Base-by-base conservation (phyloP, 345 rosid genomes). In the Salix brachista region DNA sequence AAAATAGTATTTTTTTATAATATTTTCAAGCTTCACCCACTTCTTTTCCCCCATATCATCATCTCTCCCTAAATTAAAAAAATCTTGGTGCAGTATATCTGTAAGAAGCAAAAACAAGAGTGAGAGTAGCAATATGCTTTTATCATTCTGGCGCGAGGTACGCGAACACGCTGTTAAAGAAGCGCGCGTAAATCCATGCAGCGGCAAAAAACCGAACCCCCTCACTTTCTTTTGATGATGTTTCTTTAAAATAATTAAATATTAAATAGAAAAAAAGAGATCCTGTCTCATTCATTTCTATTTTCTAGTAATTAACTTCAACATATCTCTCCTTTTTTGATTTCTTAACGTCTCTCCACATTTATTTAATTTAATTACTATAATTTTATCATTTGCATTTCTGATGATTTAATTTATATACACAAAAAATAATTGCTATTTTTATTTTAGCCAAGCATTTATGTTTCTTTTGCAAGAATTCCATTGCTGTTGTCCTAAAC, bases 121-220 rank as follows among this genome's bases (percentile, higher is more conserved):
- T 4, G 52, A 3, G 10, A 72, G 18, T 39, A 72, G 67, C 52
- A 16, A 71, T 56, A 1, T 23, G 26, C 61, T 19, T 30, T 34
- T 6, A 1, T 36, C 69, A 17, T 18, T 30, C 13, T 44, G 28
- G 75, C 70, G 70, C 70, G 37, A 64, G 54, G 26, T 25, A 46
- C 39, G 75, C 71, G 41, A 64, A 66, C 75, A 78, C 66, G 71
- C 30, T 67, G 13, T 19, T 3, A 41, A 42, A 17, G 6, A 65
- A 56, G 78, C 73, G 80, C 84, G 82, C 80, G 76, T 75, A 65
- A 44, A 65, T 69, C 30, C 69, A 19, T 26, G 18, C 17, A 72
- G 67, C 74, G 80, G 72, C 80, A 52, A 17, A 30, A 61, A 62
- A 61, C 61, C 25, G 36, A 46, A 70, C 26, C 80, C 65, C 16